Conservation (phyloP, 352 stramenopile genomes). For the Pythium periplocum region DNA sequence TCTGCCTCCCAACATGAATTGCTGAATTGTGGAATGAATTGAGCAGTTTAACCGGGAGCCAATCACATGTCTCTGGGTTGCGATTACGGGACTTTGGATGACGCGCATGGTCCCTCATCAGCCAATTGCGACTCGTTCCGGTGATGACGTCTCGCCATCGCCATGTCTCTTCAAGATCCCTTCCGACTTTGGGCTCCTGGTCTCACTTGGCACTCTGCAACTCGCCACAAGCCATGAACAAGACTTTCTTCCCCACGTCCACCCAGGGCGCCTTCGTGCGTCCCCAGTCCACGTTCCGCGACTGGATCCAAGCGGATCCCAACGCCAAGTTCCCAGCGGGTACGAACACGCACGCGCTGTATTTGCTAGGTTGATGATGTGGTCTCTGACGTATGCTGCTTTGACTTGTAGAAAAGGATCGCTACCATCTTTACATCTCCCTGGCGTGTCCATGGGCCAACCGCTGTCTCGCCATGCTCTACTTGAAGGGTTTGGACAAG, state of each 20-base stretch:
- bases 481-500: constrained; percentile 94
- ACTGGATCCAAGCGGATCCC: constrained; percentile 58
- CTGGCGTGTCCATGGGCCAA: constrained; percentile 91
- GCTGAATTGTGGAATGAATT: too few species aligned
- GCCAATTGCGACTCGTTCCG: too few species aligned
- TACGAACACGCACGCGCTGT: not conserved
- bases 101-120: too few species aligned
- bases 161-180: not conserved
- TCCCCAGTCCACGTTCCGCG: constrained; percentile 69
- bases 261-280: constrained; percentile 67
- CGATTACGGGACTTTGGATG: too few species aligned
- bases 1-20: too few species aligned
- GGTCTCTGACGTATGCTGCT: not conserved
- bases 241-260: constrained; percentile 55
- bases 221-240: constrained; percentile 42
- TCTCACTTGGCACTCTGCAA: constrained; percentile 2
- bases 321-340: constrained; percentile 59
- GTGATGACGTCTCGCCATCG: not conserved
- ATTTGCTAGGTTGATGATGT: not conserved
- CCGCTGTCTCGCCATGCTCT: constrained; percentile 78
- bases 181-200: not conserved
- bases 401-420: constrained; percentile 23
- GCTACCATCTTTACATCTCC: constrained; percentile 96
- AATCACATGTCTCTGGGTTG: too few species aligned
- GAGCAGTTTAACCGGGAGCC: too few species aligned